A percentile compares a stretch with the other conserved stretches of the same genome.
These are phyloP conservation scores for Diutina scorzettiae DNA, from an alignment of 1,139 yeast genomes.

Conservation along the genomic window DNA sequence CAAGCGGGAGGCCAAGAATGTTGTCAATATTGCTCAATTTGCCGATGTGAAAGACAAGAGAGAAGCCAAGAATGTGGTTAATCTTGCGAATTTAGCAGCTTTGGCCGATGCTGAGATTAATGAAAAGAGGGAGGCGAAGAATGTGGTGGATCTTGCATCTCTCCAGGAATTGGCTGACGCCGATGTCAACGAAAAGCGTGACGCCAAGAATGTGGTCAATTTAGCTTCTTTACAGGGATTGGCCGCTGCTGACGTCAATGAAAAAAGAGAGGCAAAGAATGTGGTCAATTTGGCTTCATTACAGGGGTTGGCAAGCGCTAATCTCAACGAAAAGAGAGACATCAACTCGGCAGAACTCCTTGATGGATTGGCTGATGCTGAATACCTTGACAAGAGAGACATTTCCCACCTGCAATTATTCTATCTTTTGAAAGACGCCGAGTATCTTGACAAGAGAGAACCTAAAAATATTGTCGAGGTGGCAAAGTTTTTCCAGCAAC, in stretches of 20 bases:
- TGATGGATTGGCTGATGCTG: not conserved
- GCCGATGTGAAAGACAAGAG: not conserved
- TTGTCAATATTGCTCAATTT: not conserved
- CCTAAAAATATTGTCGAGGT: constrained; percentile 8
- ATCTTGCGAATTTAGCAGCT: constrained; percentile 8
- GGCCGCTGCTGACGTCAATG: constrained; percentile 8
- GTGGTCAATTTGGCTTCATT: constrained; percentile 7
- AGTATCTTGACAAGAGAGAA: constrained; percentile 7
- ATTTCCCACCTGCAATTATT: too few relatives aligned
- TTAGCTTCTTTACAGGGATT: not conserved
- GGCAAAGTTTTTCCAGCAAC: not conserved
- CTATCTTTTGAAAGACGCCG: not conserved
- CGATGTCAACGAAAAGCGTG: constrained; percentile 11
- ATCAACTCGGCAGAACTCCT: not conserved
- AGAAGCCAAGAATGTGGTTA: constrained; percentile 10
- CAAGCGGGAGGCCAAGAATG: constrained; percentile 1
- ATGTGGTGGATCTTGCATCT: constrained; percentile 12
- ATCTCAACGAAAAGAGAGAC: not conserved
- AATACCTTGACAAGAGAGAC: not conserved
- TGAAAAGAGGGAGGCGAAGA: constrained; percentile 15
- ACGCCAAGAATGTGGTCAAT: constrained; percentile 14
- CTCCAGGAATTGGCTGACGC: constrained; percentile 7
- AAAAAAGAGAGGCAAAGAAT: constrained; percentile 16
- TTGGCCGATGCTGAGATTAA: not conserved
- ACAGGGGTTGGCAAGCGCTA: not conserved